phyloP scores from a whole-genome alignment of 1,284 basidiomycete genomes.

The Leccinum subatratum region DNA sequence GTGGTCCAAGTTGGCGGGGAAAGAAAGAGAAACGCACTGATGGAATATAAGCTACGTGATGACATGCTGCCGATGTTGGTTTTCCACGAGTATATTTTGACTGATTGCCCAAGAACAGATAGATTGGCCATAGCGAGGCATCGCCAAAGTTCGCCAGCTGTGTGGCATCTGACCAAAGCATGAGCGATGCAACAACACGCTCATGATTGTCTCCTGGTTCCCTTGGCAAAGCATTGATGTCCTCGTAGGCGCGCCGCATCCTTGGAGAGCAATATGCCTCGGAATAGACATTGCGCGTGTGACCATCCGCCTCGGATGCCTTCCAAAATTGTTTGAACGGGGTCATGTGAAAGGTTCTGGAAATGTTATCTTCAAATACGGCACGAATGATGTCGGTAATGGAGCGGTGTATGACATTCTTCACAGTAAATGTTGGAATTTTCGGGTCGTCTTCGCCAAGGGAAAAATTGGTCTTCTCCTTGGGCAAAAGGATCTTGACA shows the following conservation, averaged over 20 bases:
- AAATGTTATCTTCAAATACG: not conserved
- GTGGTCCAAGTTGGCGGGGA: too few species aligned
- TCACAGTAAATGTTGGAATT: not conserved
- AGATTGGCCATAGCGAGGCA: slow-evolving; percentile 29
- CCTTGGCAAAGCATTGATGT: not conserved
- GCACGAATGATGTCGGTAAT: not conserved
- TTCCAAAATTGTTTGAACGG: not conserved
- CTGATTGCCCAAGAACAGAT: slow-evolving; percentile 29
- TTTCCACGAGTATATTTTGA: slow-evolving; percentile 6
- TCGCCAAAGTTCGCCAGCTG: slow-evolving; percentile 29
- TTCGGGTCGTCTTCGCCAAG: not conserved
- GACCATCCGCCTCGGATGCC: not conserved
- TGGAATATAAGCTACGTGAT: slow-evolving; percentile 33
- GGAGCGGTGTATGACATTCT: not conserved
- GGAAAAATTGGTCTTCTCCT: not conserved
- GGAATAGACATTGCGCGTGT: not conserved
- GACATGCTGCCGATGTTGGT: slow-evolving; percentile 20
- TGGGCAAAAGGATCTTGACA: not conserved
- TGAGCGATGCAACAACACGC: slow-evolving; percentile 22
- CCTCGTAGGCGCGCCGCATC: not conserved
- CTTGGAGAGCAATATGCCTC: not conserved
- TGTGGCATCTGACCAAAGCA: slow-evolving; percentile 33
- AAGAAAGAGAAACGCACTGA: slow-evolving; percentile 7
- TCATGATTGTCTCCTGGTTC: slow-evolving; percentile 11
- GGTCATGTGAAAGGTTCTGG: not conserved